Conservation (phyloP, 352 stramenopile species). For the Globisporangium uncinulatum region DNA sequence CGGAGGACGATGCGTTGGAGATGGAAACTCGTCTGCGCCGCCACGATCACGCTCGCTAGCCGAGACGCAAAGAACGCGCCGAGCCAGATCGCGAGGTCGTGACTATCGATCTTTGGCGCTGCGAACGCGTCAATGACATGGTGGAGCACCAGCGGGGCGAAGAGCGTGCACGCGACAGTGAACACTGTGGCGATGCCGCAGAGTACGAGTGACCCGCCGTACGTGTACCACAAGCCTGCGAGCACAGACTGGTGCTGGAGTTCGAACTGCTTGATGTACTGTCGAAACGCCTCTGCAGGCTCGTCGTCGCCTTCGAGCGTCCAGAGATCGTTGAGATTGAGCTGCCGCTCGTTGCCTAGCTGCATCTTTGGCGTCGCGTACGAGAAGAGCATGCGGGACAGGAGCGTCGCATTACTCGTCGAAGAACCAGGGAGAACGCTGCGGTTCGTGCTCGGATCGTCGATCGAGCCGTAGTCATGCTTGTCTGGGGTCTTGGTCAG, state of each 20-base stretch:
- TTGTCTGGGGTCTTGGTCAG: background rate
- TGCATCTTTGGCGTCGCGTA: slow-evolving; percentile 35
- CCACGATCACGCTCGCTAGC: slow-evolving; percentile 23
- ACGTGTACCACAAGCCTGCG: slow-evolving; percentile 19
- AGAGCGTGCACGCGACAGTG: slow-evolving; percentile 23
- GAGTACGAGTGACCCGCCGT: slow-evolving; percentile 21
- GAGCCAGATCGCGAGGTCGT: slow-evolving; percentile 20
- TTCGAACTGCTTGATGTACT: slow-evolving; percentile 19
- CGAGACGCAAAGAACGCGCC: slow-evolving; percentile 27
- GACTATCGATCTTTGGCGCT: slow-evolving; percentile 16
- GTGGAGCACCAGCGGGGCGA: slow-evolving; percentile 24
- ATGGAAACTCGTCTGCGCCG: slow-evolving; percentile 21
- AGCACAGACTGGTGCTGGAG: slow-evolving; percentile 12
- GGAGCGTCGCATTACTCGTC: background rate
- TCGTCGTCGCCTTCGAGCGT: slow-evolving; percentile 18
- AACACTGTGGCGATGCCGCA: slow-evolving; percentile 26
- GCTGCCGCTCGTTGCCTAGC: slow-evolving; percentile 32
- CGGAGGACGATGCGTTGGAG: slow-evolving; percentile 24
- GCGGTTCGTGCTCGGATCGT: slow-evolving; percentile 19
- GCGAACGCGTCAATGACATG: slow-evolving; percentile 33
- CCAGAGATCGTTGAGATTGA: slow-evolving; percentile 40
- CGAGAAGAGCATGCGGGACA: slow-evolving; percentile 33
- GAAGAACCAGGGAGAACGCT: slow-evolving; percentile 12
- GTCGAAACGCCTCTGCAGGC: slow-evolving; percentile 22
- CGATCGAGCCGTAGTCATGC: background rate